Conservation (phyloP, 164 flowering plant species). For the Stephania japonica region DNA sequence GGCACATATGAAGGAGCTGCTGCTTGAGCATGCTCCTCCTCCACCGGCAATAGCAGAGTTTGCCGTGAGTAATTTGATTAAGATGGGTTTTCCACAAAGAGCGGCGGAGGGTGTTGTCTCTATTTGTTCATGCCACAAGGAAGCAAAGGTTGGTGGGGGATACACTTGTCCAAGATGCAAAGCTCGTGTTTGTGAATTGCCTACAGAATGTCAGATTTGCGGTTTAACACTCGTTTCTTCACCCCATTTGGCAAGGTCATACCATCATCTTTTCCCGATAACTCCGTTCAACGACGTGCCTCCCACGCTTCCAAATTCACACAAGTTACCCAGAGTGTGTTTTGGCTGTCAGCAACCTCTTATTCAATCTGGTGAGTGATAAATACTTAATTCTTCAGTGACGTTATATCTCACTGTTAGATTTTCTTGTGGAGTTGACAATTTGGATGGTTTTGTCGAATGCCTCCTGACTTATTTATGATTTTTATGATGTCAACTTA, state of each 20-base stretch:
- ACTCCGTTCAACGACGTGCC: slow-evolving; percentile 70
- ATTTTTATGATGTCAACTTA: too few species aligned
- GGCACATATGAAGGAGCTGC: slow-evolving; percentile 77
- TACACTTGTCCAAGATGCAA: slow-evolving; percentile 97
- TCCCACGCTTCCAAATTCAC: slow-evolving; percentile 25
- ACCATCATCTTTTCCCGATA: slow-evolving; percentile 92
- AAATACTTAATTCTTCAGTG: not conserved
- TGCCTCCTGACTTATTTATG: too few species aligned
- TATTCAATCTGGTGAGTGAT: slow-evolving; percentile 44
- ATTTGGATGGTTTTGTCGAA: too few species aligned
- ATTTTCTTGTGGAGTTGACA: not conserved
- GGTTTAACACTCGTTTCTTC: slow-evolving; percentile 97
- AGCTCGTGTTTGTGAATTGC: slow-evolving; percentile 89
- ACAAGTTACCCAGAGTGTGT: slow-evolving; percentile 41
- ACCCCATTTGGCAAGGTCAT: slow-evolving; percentile 96
- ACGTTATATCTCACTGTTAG: not conserved
- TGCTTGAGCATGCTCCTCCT: slow-evolving; percentile 92
- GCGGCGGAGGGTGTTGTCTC: slow-evolving; percentile 85
- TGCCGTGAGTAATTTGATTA: slow-evolving; percentile 80
- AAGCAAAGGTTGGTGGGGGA: slow-evolving; percentile 86
- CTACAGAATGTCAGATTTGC: slow-evolving; percentile 84
- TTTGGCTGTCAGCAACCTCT: slow-evolving; percentile 87
- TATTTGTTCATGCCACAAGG: slow-evolving; percentile 91
- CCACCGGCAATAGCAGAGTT: slow-evolving; percentile 97
- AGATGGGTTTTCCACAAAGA: slow-evolving; percentile 98